Evolutionary conservation across 1,139 yeast species (phyloP).

Genomic region (Hansenula sp.): DNA sequence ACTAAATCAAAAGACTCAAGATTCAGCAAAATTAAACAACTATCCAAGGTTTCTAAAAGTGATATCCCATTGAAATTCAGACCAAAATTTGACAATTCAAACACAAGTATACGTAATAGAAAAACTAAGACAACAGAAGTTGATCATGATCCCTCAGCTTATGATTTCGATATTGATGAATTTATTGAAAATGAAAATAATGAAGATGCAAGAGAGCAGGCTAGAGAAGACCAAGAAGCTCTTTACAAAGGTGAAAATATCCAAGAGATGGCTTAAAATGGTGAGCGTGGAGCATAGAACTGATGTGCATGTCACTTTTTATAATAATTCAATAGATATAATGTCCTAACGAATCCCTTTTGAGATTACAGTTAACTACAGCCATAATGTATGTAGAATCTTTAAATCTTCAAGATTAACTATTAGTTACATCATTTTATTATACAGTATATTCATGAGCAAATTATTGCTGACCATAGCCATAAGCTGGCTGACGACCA

Average conservation of each 20-base stretch:
- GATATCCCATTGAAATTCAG: conserved; percentile 20
- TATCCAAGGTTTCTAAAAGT: conserved; percentile 14
- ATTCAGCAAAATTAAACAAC: conserved; percentile 10
- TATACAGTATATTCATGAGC: background rate
- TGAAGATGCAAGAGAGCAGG: conserved; percentile 13
- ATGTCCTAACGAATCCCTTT: no score
- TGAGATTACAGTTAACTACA: no score
- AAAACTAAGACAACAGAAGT: conserved; percentile 7
- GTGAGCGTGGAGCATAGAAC: no score
- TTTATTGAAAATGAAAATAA: conserved; percentile 15
- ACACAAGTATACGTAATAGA: conserved; percentile 14
- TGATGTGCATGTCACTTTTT: no score
- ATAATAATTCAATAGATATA: no score
- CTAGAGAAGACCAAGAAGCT: conserved; percentile 7
- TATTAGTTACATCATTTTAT: background rate
- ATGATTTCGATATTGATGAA: conserved; percentile 23
- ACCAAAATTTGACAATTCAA: conserved; percentile 2
- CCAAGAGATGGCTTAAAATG: conserved; percentile 8
- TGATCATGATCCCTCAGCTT: conserved; percentile 17
- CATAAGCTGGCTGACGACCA: background rate
- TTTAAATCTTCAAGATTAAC: no score
- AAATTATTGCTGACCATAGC: background rate
- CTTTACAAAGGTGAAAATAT: conserved; percentile 12
- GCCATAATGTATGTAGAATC: no score
- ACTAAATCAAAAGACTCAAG: conserved; percentile 7